Percentiles rank a stretch among this genome's conserved stretches.
phyloP scores from a whole-genome alignment of 768 basidiomycete species.

The Saitozyma sp. region DNA sequence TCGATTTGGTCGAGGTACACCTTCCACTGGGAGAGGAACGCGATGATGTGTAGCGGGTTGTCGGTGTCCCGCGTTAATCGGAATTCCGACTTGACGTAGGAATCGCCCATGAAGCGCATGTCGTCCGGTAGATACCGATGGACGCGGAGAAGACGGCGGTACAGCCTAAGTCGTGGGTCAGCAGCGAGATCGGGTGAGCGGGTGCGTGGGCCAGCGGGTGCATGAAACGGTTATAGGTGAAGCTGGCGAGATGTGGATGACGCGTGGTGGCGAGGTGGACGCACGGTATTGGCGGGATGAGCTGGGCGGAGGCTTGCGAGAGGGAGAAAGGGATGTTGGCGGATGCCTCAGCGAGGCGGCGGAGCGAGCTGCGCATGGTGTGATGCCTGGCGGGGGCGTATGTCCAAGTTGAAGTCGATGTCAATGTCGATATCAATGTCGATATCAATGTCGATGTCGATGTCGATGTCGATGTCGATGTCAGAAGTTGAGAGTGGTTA shows the following conservation, averaged over 20 bases:
- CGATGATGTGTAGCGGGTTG: slow-evolving; percentile 88
- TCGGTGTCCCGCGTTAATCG: slow-evolving; percentile 72
- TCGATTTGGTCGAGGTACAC: slow-evolving; percentile 70
- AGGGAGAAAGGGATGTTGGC: slow-evolving; percentile 64
- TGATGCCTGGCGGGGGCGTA: neutral
- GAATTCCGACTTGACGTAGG: slow-evolving; percentile 87
- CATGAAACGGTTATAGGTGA: neutral
- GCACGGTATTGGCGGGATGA: slow-evolving; percentile 82
- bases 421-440: slow-evolving; percentile 4
- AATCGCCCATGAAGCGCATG: slow-evolving; percentile 81
- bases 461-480: slow-evolving; percentile 1
- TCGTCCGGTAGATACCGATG: slow-evolving; percentile 72
- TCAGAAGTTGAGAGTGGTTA: too few species aligned
- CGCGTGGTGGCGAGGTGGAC: slow-evolving; percentile 27
- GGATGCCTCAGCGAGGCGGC: slow-evolving; percentile 59
- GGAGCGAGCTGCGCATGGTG: slow-evolving; percentile 30
- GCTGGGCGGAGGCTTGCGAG: slow-evolving; percentile 63
- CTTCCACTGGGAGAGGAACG: slow-evolving; percentile 95
- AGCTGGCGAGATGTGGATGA: neutral
- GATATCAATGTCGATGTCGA: neutral
- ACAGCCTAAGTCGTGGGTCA: slow-evolving; percentile 60
- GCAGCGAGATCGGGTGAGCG: neutral
- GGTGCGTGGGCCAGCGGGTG: too few species aligned
- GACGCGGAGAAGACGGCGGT: slow-evolving; percentile 74
- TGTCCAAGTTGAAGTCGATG: neutral